phyloP scores from a whole-genome alignment of 768 basidiomycete genomes.

The Tephrocybe rancida region DNA sequence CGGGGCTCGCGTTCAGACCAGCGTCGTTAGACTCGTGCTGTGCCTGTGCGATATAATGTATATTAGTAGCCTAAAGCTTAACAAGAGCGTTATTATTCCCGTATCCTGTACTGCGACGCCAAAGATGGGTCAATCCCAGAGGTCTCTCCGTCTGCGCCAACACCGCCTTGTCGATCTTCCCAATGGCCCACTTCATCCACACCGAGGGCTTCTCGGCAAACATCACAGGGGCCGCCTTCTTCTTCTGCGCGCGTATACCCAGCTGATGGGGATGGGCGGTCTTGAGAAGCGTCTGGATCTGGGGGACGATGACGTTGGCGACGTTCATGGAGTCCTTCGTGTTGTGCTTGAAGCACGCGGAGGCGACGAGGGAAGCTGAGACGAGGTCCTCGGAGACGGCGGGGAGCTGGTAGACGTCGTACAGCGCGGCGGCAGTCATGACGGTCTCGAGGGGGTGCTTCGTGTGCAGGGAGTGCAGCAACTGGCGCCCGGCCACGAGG shows the following conservation, averaged over 20 bases:
- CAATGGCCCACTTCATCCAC: conserved; percentile 32
- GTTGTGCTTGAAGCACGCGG: conserved; percentile 53
- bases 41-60: too few relatives aligned
- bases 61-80: too few relatives aligned
- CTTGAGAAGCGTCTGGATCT: conserved; percentile 35
- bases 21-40: too few relatives aligned
- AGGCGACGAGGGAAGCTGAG: conserved; percentile 56
- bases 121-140: too few relatives aligned
- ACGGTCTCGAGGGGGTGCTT: conserved; percentile 47
- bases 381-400: conserved; percentile 56
- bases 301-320: conserved; percentile 42
- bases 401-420: conserved; percentile 54
- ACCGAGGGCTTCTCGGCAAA: conserved; percentile 19
- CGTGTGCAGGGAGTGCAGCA: conserved; percentile 57
- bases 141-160: conserved; percentile 13
- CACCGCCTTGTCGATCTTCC: conserved; percentile 29
- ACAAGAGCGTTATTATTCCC: too few relatives aligned
- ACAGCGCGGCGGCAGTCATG: conserved; percentile 55
- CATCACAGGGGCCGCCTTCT: conserved; percentile 4
- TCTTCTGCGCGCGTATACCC: neutral
- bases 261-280: too few relatives aligned
- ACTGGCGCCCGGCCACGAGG: conserved; percentile 51
- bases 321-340: conserved; percentile 40
- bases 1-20: too few relatives aligned
- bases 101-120: too few relatives aligned